Evolutionary conservation across 768 basidiomycete species (phyloP).

Genomic region (Trametes sanguinea): DNA sequence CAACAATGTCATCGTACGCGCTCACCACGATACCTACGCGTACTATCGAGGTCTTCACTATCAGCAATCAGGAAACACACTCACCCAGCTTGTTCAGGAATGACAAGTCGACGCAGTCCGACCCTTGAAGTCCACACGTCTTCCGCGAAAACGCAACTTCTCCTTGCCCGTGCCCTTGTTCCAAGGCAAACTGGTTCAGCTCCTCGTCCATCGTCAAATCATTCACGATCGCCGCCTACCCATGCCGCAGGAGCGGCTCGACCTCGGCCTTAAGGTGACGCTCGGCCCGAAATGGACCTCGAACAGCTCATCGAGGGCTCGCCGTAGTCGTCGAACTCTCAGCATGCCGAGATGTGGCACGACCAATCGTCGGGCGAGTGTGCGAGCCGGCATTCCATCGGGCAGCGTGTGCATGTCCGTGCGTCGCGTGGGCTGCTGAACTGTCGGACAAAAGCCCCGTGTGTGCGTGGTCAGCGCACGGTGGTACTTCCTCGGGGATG

Average conservation of each 20-base stretch:
- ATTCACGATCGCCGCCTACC: slow-evolving; percentile 59
- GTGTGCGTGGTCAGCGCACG: background rate
- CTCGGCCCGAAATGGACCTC: slow-evolving; percentile 44
- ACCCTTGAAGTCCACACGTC: slow-evolving; percentile 31
- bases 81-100: slow-evolving; percentile 38
- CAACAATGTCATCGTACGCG: slow-evolving; percentile 27
- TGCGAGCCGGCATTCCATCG: slow-evolving; percentile 39
- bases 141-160: slow-evolving; percentile 33
- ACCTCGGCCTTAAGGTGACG: slow-evolving; percentile 46
- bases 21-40: slow-evolving; percentile 24
- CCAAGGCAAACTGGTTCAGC: background rate
- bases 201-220: background rate
- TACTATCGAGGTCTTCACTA: slow-evolving; percentile 3
- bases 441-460: slow-evolving; percentile 26
- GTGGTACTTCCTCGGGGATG: slow-evolving; percentile 41
- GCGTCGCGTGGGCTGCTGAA: slow-evolving; percentile 51
- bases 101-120: slow-evolving; percentile 34
- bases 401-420: slow-evolving; percentile 48
- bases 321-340: slow-evolving; percentile 40
- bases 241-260: slow-evolving; percentile 56
- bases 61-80: slow-evolving; percentile 31
- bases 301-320: slow-evolving; percentile 22
- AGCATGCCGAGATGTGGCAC: slow-evolving; percentile 45
- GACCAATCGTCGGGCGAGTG: slow-evolving; percentile 30
- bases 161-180: slow-evolving; percentile 25